Evolutionary conservation across 2,329 filamentous ascomycete species (phyloP).

Genomic region (Colletotrichum endophyticum): DNA sequence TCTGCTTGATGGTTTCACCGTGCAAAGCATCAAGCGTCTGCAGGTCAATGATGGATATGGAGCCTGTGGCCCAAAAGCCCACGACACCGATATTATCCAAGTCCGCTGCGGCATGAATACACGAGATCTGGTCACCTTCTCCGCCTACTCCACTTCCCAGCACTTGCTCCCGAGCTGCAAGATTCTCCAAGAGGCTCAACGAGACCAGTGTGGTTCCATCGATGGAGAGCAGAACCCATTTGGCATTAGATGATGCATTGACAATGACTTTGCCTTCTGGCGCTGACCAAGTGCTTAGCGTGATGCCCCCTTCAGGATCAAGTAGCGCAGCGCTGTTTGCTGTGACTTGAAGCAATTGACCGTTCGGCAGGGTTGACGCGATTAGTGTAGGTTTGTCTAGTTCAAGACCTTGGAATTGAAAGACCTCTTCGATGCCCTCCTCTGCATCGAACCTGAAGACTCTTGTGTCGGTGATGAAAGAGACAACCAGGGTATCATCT

Average conservation of each 20-base stretch:
- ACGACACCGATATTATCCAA: conserved; percentile 74
- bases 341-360: conserved; percentile 17
- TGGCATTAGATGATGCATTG: conserved; percentile 75
- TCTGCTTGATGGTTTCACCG: conserved; percentile 64
- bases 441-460: conserved; percentile 77
- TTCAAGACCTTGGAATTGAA: conserved; percentile 73
- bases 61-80: conserved; percentile 87
- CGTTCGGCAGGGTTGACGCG: conserved; percentile 60
- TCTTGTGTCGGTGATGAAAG: conserved; percentile 83
- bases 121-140: conserved; percentile 77
- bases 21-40: conserved; percentile 68
- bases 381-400: conserved; percentile 74
- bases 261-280: conserved; percentile 67
- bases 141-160: conserved; percentile 54
- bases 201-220: conserved; percentile 76
- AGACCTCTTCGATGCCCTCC: conserved; percentile 86
- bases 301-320: conserved; percentile 19
- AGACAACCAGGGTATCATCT: conserved; percentile 77
- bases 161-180: conserved; percentile 64
- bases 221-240: conserved; percentile 74
- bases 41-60: conserved; percentile 76
- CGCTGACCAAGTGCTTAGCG: conserved; percentile 15
- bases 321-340: conserved; percentile 4
- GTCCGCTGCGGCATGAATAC: conserved; percentile 74
- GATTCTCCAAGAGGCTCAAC: conserved; percentile 64